These are phyloP conservation scores for Podosphaera aphanis DNA, from an alignment of 2,329 filamentous ascomycete species.

Conservation along the genomic window DNA sequence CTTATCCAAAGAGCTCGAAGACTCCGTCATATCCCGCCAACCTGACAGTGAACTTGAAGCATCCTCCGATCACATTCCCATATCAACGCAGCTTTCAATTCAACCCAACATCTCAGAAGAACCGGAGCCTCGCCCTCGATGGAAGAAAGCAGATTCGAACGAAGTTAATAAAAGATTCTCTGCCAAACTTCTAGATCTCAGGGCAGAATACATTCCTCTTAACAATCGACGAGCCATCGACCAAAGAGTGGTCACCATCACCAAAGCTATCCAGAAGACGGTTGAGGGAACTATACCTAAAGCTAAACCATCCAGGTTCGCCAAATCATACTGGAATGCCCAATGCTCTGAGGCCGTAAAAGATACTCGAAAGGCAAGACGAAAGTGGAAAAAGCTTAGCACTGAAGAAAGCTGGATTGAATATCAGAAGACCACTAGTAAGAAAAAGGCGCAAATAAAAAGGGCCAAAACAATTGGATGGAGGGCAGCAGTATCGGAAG, in stretches of 20 bases:
- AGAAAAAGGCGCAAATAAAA: too few relatives aligned
- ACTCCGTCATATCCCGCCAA: neutral
- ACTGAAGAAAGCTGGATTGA: too few relatives aligned
- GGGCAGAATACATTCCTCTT: neutral
- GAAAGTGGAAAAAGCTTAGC: too few relatives aligned
- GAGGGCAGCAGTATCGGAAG: slow-evolving; percentile 1
- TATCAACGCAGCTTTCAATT: too few relatives aligned
- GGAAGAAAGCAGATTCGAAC: too few relatives aligned
- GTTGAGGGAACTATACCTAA: neutral
- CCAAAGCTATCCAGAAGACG: neutral
- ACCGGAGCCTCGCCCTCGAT: too few relatives aligned
- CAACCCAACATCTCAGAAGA: too few relatives aligned
- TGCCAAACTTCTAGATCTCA: neutral
- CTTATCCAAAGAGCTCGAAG: neutral
- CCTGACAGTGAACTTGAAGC: too few relatives aligned
- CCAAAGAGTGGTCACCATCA: neutral
- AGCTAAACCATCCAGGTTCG: neutral
- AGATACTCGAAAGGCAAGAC: neutral
- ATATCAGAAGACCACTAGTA: too few relatives aligned
- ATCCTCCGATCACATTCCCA: too few relatives aligned
- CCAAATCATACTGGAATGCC: neutral
- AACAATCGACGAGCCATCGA: neutral
- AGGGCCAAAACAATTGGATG: too few relatives aligned
- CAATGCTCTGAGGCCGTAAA: neutral
- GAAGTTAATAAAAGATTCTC: too few relatives aligned